Evolutionary conservation across 2,329 filamentous ascomycete genomes (phyloP).

Genomic region (Colletotrichum chrysophilum): DNA sequence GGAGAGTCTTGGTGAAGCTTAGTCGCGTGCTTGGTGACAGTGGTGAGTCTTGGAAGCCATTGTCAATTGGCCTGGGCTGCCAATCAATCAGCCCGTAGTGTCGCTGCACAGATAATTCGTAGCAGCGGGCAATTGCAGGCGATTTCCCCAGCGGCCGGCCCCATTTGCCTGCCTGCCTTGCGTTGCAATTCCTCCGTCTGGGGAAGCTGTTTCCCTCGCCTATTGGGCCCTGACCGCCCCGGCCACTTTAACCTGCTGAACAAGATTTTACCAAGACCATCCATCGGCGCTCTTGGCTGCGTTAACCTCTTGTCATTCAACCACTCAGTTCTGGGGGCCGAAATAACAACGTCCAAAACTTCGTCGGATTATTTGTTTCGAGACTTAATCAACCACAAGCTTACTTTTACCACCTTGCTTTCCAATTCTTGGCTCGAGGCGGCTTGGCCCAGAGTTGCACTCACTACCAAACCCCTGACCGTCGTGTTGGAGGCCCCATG

Average conservation of each 20-base stretch:
- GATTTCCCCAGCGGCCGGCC: background rate
- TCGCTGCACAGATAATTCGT: background rate
- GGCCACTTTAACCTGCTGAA: background rate
- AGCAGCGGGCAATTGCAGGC: background rate
- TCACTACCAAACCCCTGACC: background rate
- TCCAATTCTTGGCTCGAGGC: background rate
- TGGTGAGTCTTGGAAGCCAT: background rate
- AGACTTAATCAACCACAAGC: background rate
- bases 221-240: background rate
- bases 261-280: conserved; percentile 15
- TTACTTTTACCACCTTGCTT: conserved; percentile 3
- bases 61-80: background rate
- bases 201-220: background rate
- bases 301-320: background rate
- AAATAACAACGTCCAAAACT: background rate
- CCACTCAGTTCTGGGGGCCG: background rate
- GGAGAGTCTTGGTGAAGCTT: background rate
- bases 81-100: background rate
- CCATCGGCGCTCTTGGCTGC: conserved; percentile 8
- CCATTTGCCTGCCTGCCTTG: background rate
- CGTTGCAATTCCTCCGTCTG: background rate
- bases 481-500: background rate
- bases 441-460: background rate
- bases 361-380: background rate
- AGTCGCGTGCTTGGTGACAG: background rate